A percentile compares a stretch with the other conserved stretches of the same genome.
phyloP scores from a whole-genome alignment of 2,329 filamentous ascomycete species.

The Corniculantispora saksenae region DNA sequence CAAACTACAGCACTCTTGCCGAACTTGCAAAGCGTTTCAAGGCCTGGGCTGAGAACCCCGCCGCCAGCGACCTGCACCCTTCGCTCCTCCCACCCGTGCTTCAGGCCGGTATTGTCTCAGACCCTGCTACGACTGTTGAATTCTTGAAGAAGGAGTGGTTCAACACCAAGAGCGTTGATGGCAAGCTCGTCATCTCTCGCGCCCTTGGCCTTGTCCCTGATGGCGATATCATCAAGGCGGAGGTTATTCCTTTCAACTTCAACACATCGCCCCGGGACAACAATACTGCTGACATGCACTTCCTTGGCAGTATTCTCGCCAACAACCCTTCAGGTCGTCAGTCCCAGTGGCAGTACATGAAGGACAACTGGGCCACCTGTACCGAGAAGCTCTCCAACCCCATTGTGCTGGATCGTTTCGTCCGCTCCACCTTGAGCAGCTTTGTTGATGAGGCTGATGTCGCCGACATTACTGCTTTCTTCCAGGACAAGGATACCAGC shows the following conservation, averaged over 20 bases:
- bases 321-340: constrained; percentile 72
- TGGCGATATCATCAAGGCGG: constrained; percentile 63
- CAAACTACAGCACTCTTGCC: constrained; percentile 55
- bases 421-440: constrained; percentile 74
- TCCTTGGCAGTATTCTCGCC: constrained; percentile 71
- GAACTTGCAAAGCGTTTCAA: constrained; percentile 81
- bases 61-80: constrained; percentile 71
- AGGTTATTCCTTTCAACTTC: constrained; percentile 76
- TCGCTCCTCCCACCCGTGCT: constrained; percentile 81
- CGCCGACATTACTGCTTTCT: constrained; percentile 81
- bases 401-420: constrained; percentile 85
- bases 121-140: constrained; percentile 69
- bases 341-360: constrained; percentile 82
- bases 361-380: constrained; percentile 77
- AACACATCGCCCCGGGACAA: constrained; percentile 65
- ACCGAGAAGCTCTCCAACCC: constrained; percentile 76
- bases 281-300: constrained; percentile 83
- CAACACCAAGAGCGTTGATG: constrained; percentile 81
- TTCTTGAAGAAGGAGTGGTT: constrained; percentile 84
- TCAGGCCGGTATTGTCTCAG: constrained; percentile 69
- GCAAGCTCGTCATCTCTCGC: constrained; percentile 80
- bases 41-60: constrained; percentile 70
- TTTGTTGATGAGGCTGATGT: constrained; percentile 72
- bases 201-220: constrained; percentile 76
- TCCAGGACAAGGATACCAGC: constrained; percentile 80